Evolutionary conservation across 345 rosid species (phyloP), one percentile per base, ranked within the genome.

Genomic region (Populus nigra): DNA sequence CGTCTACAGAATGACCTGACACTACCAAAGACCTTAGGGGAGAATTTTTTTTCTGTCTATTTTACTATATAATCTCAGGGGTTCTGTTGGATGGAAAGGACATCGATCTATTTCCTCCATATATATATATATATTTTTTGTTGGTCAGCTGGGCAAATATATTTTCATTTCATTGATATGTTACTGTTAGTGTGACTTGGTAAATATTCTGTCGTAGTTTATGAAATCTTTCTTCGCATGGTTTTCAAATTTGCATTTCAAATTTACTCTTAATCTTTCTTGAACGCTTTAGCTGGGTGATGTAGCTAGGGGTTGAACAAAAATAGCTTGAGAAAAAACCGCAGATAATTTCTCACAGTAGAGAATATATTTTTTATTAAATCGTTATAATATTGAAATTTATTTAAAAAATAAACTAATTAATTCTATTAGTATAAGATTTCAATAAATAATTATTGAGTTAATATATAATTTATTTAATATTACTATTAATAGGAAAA

Each of bases 51-150:
- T 59, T 45, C 53, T n/a, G 55, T 50, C 73, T 43, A 39, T 59
- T 74, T 81, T 75, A 38, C 47, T 74, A 82, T 86, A 86, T 68
- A 82, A 81, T 82, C 74, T 72, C 53, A 61, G 76, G 59, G 72
- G 78, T 57, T 65, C 33, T 61, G 79, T 66, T 72, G 77, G 79
- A 67, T 79, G 83, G 81, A 73, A 78, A 66, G 79, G 80, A 65
- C 41, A 39, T n/a, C 68, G 73, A 23, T 70, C 72, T 45, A 65
- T 72, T 67, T 23, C 36, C 68, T 33, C 71, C 57, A 39, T 8
- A 39, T 8, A 39, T 7, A 36, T 7, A 36, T 7, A 38, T 1
- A 38, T 7, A 38, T 87, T 79, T 77, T 78, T 73, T 57, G 49
- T 65, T 63, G 78, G 76, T 71, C 41, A 45, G 36, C 47, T 85